Conservation (phyloP, 257 asterid species). For the Misopates orontium region DNA sequence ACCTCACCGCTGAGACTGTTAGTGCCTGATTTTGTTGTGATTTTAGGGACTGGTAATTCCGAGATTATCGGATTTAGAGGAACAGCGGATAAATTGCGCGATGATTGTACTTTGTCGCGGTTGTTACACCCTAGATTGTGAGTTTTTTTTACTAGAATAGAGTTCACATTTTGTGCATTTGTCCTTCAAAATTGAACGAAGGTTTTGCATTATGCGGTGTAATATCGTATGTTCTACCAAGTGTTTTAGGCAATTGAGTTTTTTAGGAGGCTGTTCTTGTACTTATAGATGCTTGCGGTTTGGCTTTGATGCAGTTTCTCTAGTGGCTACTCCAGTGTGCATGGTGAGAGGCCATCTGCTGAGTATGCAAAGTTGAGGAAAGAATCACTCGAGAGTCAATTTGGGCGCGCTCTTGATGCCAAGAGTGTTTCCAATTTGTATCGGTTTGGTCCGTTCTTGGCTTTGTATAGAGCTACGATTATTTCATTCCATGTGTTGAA, state of each 20-base stretch:
- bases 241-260: constrained; percentile 7
- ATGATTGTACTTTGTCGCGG: constrained; percentile 23
- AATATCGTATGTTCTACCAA: constrained; percentile 5
- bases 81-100: constrained; percentile 32
- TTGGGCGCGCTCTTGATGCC: constrained; percentile 73
- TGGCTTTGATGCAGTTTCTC: constrained; percentile 66
- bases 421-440: constrained; percentile 57
- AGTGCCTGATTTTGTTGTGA: neutral
- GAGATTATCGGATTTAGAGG: constrained; percentile 43
- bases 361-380: constrained; percentile 94
- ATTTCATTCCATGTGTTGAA: constrained; percentile 80
- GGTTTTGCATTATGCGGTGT: neutral
- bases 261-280: neutral
- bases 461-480: constrained; percentile 85
- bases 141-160: constrained; percentile 24
- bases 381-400: constrained; percentile 77
- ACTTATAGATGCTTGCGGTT: neutral
- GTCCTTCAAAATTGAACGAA: neutral
- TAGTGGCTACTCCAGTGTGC: constrained; percentile 81
- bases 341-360: constrained; percentile 90
- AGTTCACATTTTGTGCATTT: constrained; percentile 17
- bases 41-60: constrained; percentile 30
- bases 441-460: constrained; percentile 86
- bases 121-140: constrained; percentile 38
- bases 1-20: neutral